These are phyloP conservation scores for Pseudodiploospora longispora DNA, from an alignment of 2,329 filamentous ascomycete genomes.

Conservation along the genomic window DNA sequence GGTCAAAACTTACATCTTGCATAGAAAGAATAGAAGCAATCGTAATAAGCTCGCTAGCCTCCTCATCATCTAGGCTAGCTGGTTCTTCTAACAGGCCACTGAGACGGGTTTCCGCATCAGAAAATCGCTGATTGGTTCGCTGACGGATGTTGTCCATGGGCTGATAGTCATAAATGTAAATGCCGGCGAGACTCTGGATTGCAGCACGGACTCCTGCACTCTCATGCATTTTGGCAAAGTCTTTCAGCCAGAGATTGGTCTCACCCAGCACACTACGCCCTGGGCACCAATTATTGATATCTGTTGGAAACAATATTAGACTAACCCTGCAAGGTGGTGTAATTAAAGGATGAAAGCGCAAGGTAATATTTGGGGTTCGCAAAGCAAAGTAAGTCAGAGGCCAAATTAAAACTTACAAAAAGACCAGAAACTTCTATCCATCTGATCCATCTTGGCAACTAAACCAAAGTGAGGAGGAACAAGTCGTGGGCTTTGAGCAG, in stretches of 20 bases:
- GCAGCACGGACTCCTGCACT: constrained; percentile 26
- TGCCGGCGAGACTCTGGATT: constrained; percentile 32
- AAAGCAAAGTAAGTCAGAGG: background rate
- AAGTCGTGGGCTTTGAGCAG: constrained; percentile 4
- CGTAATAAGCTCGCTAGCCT: constrained; percentile 27
- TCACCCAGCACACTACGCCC: constrained; percentile 28
- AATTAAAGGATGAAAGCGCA: background rate
- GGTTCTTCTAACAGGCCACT: constrained; percentile 19
- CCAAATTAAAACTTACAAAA: constrained; percentile 23
- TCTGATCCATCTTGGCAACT: constrained; percentile 24
- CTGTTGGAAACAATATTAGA: constrained; percentile 15
- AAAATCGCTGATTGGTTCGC: constrained; percentile 26
- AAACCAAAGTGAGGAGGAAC: constrained; percentile 23
- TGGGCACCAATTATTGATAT: constrained; percentile 32
- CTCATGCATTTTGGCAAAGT: constrained; percentile 31
- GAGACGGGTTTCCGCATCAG: constrained; percentile 22
- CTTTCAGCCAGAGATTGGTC: constrained; percentile 32
- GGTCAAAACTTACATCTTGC: constrained; percentile 26
- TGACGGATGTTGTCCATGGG: constrained; percentile 22
- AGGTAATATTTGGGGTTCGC: no score
- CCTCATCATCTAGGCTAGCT: constrained; percentile 10
- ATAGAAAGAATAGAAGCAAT: constrained; percentile 30
- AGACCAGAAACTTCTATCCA: constrained; percentile 24
- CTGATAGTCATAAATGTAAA: constrained; percentile 34
- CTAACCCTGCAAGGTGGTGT: background rate